These are phyloP conservation scores for Nemania sp. DNA, from an alignment of 2,329 filamentous ascomycete species.

Conservation along the genomic window DNA sequence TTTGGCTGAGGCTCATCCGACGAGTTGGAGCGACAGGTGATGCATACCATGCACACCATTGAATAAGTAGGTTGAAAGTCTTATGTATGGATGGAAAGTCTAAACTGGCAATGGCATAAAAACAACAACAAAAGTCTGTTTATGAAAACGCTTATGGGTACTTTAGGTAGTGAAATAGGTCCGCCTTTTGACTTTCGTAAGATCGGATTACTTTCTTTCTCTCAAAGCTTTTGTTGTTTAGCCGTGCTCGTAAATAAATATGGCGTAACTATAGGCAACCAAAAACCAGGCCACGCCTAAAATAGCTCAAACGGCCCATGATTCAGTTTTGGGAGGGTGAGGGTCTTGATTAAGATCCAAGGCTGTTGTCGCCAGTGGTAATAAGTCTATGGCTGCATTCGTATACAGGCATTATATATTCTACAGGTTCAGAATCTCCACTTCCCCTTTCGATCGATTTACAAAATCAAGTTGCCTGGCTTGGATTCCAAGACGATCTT, in stretches of 20 bases:
- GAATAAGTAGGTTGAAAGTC: neutral
- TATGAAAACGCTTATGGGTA: neutral
- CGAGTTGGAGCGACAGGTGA: neutral
- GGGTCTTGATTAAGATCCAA: no score
- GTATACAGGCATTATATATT: constrained; percentile 24
- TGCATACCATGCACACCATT: no score
- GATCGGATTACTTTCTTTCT: constrained; percentile 42
- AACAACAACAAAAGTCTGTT: neutral
- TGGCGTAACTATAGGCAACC: no score
- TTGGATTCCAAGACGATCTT: constrained; percentile 83
- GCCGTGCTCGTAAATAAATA: neutral
- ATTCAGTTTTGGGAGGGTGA: no score
- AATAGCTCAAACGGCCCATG: no score
- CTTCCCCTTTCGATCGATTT: constrained; percentile 34
- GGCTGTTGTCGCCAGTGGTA: constrained; percentile 10
- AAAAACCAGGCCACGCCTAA: neutral
- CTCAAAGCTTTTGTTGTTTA: neutral
- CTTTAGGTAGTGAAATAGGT: neutral
- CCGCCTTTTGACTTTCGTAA: constrained; percentile 29
- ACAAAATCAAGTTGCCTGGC: constrained; percentile 74
- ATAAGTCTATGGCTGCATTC: constrained; percentile 32
- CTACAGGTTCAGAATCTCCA: constrained; percentile 32
- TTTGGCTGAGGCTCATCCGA: neutral
- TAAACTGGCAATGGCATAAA: neutral
- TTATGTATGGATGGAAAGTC: neutral